Evolutionary conservation across 2,329 filamentous ascomycete genomes (phyloP), one percentile per base, ranked within the genome.

Genomic region (Aspergillus bombycis): DNA sequence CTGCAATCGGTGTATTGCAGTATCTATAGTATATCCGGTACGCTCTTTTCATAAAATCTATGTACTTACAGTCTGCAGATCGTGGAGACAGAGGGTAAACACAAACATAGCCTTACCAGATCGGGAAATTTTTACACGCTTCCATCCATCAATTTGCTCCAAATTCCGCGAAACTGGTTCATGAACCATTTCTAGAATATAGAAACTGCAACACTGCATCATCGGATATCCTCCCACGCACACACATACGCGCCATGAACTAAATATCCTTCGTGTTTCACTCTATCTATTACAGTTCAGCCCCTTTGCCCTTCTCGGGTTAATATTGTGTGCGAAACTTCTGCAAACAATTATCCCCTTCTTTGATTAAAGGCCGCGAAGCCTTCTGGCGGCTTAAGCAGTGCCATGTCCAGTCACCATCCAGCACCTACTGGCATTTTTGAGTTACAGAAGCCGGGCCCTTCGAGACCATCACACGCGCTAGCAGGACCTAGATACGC

Each of bases 341-440:
- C 16, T 12, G 19, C 26, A 10, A 52, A 32, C 28, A 8, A 52
- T 4, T 41, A 41, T n/a, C 19, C 26, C 16, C 41, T 41, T 36
- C 34, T 36, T 36, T 43, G n/a, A 32, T 6, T 21, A 23, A 52
- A 32, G 34, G 28, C 28, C 19, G 16, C n/a, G 28, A 30, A n/a
- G 9, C 26, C 48, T 52, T 5, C 48, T 52, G 8, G 48, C 6
- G 19, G 21, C 8, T 34, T 34, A 30, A 4, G n/a, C 14, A 11
- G 54, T 59, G 63, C 52, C 36, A 77, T 77, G 75, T 72, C 74
- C 26, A 62, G 65, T 50, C 62, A 72, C 50, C 69, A 69, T 55
- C 61, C 65, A 32, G 70, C 68, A 30, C 64, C 68, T n/a, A 52
- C 68, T n/a, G 70, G 65, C 52, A 62, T 70, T 23, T 72, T 75